Conservation (phyloP, 2,329 filamentous ascomycete genomes). For the Colletotrichum gloeosporioides region DNA sequence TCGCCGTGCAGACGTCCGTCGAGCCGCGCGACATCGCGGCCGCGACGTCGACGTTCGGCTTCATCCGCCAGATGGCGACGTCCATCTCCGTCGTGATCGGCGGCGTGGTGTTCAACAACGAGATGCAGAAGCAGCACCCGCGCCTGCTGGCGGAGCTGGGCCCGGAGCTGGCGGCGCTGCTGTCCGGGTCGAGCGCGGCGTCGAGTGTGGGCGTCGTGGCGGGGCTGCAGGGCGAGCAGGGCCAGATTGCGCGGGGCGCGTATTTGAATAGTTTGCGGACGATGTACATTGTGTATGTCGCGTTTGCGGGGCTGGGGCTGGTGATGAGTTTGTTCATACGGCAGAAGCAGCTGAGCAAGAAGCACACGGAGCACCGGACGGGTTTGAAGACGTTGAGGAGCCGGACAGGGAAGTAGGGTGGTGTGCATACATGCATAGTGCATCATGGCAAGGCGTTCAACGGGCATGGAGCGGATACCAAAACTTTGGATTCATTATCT, state of each 20-base stretch:
- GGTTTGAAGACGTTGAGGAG: conserved; percentile 50
- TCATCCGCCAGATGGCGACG: conserved; percentile 63
- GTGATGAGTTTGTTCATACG: conserved; percentile 52
- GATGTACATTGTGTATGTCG: conserved; percentile 65
- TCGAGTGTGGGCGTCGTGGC: conserved; percentile 65
- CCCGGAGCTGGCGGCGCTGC: conserved; percentile 49
- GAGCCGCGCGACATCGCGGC: conserved; percentile 64
- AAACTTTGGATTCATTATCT: neutral
- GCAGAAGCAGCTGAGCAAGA: conserved; percentile 56
- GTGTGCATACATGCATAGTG: neutral
- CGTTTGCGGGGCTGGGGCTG: conserved; percentile 52
- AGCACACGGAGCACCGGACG: conserved; percentile 64
- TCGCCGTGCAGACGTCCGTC: conserved; percentile 69
- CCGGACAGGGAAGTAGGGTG: conserved; percentile 1
- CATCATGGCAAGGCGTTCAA: neutral
- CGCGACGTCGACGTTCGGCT: conserved; percentile 66
- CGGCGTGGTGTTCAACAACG: conserved; percentile 41
- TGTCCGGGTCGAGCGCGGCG: conserved; percentile 67
- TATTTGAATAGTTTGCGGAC: conserved; percentile 56
- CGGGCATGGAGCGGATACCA: conserved; percentile 10
- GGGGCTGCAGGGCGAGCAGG: conserved; percentile 52
- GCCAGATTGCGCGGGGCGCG: conserved; percentile 45
- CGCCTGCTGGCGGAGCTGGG: conserved; percentile 56
- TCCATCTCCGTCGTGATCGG: conserved; percentile 65
- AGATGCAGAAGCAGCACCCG: conserved; percentile 42